These are phyloP conservation scores for Geotrichum reessii DNA, from an alignment of 1,139 yeast species.

Conservation along the genomic window DNA sequence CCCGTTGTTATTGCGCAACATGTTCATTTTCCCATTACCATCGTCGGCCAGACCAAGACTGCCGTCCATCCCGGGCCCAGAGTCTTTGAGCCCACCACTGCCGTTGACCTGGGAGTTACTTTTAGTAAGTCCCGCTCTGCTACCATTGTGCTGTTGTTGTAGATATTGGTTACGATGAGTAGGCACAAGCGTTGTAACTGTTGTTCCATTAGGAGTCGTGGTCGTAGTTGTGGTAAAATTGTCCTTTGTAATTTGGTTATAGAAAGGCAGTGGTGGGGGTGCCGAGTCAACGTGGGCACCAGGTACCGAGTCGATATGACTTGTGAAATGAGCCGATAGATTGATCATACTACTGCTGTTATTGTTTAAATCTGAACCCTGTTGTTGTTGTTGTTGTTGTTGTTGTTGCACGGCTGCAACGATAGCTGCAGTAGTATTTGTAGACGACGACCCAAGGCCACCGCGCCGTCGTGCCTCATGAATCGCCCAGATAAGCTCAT, in stretches of 20 bases:
- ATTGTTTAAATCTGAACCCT: slow-evolving; percentile 26
- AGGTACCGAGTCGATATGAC: not conserved
- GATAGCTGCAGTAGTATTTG: not conserved
- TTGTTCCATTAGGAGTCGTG: slow-evolving; percentile 89
- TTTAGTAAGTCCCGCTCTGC: slow-evolving; percentile 2
- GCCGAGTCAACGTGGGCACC: slow-evolving; percentile 13
- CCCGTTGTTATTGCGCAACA: not conserved
- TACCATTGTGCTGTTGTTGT: slow-evolving; percentile 25
- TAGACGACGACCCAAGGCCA: slow-evolving; percentile 24
- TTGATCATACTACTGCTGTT: not conserved
- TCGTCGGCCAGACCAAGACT: not conserved
- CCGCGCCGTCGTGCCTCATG: slow-evolving; percentile 82
- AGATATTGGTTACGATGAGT: slow-evolving; percentile 37
- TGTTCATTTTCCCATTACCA: not conserved
- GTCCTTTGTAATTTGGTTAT: slow-evolving; percentile 86
- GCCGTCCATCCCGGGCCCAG: not conserved
- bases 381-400: not conserved
- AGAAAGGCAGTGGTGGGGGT: slow-evolving; percentile 71
- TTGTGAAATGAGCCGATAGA: not conserved
- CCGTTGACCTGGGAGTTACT: too few relatives aligned
- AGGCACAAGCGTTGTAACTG: slow-evolving; percentile 82
- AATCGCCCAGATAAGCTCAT: slow-evolving; percentile 88
- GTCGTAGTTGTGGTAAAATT: slow-evolving; percentile 80
- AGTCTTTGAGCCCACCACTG: not conserved
- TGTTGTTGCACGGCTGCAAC: not conserved